Evolutionary conservation across 306 rosid species (phyloP).

Genomic region (Parietaria judaica): DNA sequence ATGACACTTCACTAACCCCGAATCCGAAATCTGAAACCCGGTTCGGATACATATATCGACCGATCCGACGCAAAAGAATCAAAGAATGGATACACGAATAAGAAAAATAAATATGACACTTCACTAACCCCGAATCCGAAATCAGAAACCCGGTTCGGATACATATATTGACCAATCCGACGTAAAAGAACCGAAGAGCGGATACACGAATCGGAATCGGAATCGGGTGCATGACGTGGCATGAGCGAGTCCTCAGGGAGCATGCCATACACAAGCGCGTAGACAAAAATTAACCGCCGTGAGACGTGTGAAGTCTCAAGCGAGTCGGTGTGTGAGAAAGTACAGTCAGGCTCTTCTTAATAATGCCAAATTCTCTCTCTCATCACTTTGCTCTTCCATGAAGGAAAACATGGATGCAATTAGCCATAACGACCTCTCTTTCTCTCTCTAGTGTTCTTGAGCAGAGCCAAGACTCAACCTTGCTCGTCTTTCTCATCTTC

Average conservation of each 20-base stretch:
- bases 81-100: too few species aligned
- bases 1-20: too few species aligned
- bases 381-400: slow-evolving; percentile 47
- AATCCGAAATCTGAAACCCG: too few species aligned
- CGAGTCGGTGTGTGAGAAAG: not conserved
- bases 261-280: slow-evolving; percentile 16
- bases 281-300: slow-evolving; percentile 7
- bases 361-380: slow-evolving; percentile 11
- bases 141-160: too few species aligned
- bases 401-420: slow-evolving; percentile 47
- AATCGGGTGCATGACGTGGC: slow-evolving; percentile 20
- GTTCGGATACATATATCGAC: too few species aligned
- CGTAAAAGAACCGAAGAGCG: too few species aligned
- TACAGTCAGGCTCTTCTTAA: slow-evolving; percentile 7
- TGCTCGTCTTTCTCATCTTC: slow-evolving; percentile 9
- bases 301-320: not conserved
- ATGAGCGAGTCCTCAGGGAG: slow-evolving; percentile 22
- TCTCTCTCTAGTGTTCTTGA: not conserved
- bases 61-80: too few species aligned
- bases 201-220: slow-evolving; percentile 18
- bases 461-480: slow-evolving; percentile 8
- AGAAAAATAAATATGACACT: too few species aligned
- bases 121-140: too few species aligned
- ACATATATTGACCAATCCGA: too few species aligned
- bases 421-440: not conserved